Percentiles rank a stretch among this genome's conserved stretches.
Evolutionary conservation across 352 stramenopile genomes (phyloP).

Genomic region (Phytopythium chamaehyphon): DNA sequence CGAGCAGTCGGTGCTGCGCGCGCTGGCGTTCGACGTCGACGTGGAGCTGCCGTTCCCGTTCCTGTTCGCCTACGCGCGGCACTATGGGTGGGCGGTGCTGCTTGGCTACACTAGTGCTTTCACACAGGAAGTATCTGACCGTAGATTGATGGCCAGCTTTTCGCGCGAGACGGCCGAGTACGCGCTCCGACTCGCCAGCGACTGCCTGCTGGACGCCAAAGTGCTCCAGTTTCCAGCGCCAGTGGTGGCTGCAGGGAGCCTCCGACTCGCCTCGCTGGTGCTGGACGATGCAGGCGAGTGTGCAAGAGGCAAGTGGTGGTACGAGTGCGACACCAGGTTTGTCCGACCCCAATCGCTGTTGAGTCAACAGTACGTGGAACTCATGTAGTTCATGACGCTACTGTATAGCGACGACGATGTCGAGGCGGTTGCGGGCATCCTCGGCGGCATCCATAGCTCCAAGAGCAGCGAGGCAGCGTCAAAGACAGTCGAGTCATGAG

Average conservation of each 20-base stretch:
- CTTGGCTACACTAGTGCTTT: too few relatives aligned
- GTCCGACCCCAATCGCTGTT: background rate
- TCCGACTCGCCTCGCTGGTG: slow-evolving; percentile 18
- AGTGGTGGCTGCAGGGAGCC: slow-evolving; percentile 22
- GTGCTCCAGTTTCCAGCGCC: slow-evolving; percentile 20
- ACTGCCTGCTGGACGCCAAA: slow-evolving; percentile 23
- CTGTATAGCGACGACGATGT: slow-evolving; percentile 38
- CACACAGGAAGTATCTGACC: too few relatives aligned
- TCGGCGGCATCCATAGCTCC: background rate
- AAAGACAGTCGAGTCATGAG: background rate
- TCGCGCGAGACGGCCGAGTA: slow-evolving; percentile 24
- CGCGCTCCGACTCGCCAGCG: slow-evolving; percentile 32
- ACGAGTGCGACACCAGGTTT: slow-evolving; percentile 42
- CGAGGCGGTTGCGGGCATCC: background rate
- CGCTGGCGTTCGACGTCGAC: slow-evolving; percentile 45
- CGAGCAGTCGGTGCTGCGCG: slow-evolving; percentile 46
- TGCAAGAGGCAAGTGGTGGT: slow-evolving; percentile 38
- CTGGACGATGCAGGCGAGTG: background rate
- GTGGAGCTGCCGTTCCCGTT: slow-evolving; percentile 28
- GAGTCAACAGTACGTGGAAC: background rate
- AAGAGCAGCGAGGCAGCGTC: background rate
- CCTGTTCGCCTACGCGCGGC: slow-evolving; percentile 29
- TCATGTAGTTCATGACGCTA: background rate
- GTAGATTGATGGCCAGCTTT: slow-evolving; percentile 13
- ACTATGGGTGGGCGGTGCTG: slow-evolving; percentile 9